These are phyloP conservation scores for Groenewaldozyma sp. DNA, from an alignment of 1,139 yeast species.

Conservation along the genomic window DNA sequence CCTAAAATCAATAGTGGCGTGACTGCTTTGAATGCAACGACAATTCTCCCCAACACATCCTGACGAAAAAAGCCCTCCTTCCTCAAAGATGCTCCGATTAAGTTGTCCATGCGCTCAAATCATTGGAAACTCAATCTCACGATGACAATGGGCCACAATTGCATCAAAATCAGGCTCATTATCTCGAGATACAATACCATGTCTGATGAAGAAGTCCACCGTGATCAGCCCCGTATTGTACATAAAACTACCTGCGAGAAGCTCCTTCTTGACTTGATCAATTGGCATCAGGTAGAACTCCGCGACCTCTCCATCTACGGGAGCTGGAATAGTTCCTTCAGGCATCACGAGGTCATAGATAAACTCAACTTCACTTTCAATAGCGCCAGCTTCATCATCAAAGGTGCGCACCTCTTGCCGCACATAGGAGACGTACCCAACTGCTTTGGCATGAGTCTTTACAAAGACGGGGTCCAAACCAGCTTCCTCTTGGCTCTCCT, in stretches of 20 bases:
- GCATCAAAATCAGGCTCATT: conserved; percentile 55
- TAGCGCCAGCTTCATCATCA: conserved; percentile 40
- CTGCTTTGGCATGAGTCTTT: conserved; percentile 35
- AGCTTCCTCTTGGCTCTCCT: conserved; percentile 89
- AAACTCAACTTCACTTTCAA: conserved; percentile 86
- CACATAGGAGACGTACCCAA: conserved; percentile 66
- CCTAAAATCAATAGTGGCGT: no score
- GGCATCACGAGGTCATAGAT: conserved; percentile 62
- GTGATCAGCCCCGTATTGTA: conserved; percentile 80
- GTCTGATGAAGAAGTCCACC: conserved; percentile 77
- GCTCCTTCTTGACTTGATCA: conserved; percentile 43
- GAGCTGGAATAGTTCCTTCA: conserved; percentile 46
- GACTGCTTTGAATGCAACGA: no score
- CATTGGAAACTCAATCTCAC: conserved; percentile 60
- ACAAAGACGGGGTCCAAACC: conserved; percentile 55
- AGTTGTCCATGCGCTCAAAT: no score
- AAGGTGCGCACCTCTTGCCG: conserved; percentile 18
- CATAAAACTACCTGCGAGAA: conserved; percentile 57
- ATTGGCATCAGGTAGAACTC: conserved; percentile 56
- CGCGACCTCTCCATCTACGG: conserved; percentile 82
- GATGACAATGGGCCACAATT: conserved; percentile 51
- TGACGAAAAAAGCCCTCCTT: background rate
- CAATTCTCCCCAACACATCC: no score
- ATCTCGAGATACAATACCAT: conserved; percentile 55
- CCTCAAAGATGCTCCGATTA: background rate